phyloP scores from a whole-genome alignment of 495 filamentous ascomycete genomes.

The Xylaria flabelliformis region DNA sequence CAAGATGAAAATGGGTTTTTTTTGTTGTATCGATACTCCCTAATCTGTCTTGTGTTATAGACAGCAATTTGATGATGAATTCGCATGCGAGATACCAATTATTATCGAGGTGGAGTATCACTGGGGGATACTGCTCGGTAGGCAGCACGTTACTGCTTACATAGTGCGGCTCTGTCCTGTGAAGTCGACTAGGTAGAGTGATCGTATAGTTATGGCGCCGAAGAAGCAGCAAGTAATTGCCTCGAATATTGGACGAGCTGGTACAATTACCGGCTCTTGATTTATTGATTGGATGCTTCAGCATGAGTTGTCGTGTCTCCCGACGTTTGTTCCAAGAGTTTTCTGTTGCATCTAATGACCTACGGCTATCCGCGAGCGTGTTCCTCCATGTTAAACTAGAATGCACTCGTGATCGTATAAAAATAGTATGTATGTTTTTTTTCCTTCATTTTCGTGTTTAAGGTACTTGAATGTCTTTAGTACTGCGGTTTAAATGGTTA shows the following conservation, averaged over 20 bases:
- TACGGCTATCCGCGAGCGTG: background rate
- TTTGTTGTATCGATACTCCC: too few relatives aligned
- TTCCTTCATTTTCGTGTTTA: too few relatives aligned
- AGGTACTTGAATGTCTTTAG: background rate
- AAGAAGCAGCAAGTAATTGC: background rate
- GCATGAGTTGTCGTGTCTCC: background rate
- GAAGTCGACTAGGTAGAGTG: background rate
- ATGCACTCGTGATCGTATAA: background rate
- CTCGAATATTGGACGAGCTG: background rate
- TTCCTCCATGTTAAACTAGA: background rate
- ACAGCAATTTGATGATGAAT: background rate
- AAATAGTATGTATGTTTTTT: background rate
- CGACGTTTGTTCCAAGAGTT: background rate
- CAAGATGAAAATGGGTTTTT: slow-evolving; percentile 1
- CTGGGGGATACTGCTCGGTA: background rate
- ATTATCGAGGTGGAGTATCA: slow-evolving; percentile 20
- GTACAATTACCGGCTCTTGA: background rate
- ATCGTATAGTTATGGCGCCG: background rate
- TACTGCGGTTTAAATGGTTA: background rate
- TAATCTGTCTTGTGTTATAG: too few relatives aligned
- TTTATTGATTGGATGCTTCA: background rate
- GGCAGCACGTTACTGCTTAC: background rate
- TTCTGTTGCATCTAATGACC: background rate
- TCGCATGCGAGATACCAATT: slow-evolving; percentile 25
- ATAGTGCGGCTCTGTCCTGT: background rate